Evolutionary conservation across 352 stramenopile genomes (phyloP).

Genomic region (Elongisporangium senticosum): DNA sequence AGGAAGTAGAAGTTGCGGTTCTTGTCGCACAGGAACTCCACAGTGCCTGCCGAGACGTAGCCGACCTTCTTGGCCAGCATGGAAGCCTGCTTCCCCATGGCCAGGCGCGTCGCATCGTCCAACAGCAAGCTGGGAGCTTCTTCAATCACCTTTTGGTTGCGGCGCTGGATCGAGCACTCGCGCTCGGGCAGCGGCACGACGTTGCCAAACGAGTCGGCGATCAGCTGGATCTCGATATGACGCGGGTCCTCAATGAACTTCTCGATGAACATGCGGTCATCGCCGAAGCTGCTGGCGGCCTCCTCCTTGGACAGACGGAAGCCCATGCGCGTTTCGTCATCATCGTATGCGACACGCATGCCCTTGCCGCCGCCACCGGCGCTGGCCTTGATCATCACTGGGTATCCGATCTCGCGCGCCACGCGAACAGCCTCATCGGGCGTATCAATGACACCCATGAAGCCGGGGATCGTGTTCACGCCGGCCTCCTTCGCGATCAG

Average conservation of each 20-base stretch:
- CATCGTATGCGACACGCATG: slow-evolving; percentile 94
- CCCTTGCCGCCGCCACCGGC: slow-evolving; percentile 94
- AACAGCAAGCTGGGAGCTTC: slow-evolving; percentile 90
- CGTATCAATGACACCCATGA: slow-evolving; percentile 80
- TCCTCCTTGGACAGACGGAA: slow-evolving; percentile 86
- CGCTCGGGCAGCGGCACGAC: slow-evolving; percentile 91
- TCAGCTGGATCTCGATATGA: slow-evolving; percentile 98
- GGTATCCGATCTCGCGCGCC: slow-evolving; percentile 92
- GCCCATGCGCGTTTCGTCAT: slow-evolving; percentile 84
- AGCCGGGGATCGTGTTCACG: slow-evolving; percentile 93
- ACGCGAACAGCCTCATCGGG: slow-evolving; percentile 83
- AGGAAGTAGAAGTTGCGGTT: slow-evolving; percentile 98
- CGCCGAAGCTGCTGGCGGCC: slow-evolving; percentile 88
- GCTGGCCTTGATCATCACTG: slow-evolving; percentile 97
- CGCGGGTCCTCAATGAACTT: slow-evolving; percentile 97
- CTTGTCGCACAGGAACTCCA: slow-evolving; percentile 96
- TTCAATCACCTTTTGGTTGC: slow-evolving; percentile 98
- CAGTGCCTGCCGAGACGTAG: slow-evolving; percentile 95
- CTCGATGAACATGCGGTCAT: slow-evolving; percentile 96
- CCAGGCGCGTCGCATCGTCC: slow-evolving; percentile 78
- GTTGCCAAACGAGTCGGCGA: slow-evolving; percentile 90
- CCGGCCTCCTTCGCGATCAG: slow-evolving; percentile 90
- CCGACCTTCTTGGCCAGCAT: slow-evolving; percentile 88
- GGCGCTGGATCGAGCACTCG: slow-evolving; percentile 95
- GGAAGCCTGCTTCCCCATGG: slow-evolving; percentile 84